phyloP scores from a whole-genome alignment of 1,284 basidiomycete species.

The Paramarasmius palmivorus region DNA sequence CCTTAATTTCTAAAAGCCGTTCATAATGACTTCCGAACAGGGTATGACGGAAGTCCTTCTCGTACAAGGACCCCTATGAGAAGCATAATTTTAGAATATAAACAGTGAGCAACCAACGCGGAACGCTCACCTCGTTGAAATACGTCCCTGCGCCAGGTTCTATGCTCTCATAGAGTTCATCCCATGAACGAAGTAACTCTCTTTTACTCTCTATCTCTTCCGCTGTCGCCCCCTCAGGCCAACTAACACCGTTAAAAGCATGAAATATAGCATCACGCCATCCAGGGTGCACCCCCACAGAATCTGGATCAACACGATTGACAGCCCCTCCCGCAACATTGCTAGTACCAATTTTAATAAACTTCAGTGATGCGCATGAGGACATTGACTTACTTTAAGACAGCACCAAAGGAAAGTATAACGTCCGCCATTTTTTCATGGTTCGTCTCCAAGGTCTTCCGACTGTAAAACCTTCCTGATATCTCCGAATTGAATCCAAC shows the following conservation, averaged over 20 bases:
- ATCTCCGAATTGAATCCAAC: not conserved
- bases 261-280: slow-evolving; percentile 40
- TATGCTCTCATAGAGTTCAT: slow-evolving; percentile 26
- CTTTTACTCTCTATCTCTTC: slow-evolving; percentile 23
- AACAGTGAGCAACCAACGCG: no score
- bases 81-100: no score
- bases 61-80: slow-evolving; percentile 38
- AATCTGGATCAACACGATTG: slow-evolving; percentile 30
- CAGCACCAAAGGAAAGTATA: no score
- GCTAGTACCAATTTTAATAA: slow-evolving; percentile 24
- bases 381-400: not conserved
- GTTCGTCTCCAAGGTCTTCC: not conserved
- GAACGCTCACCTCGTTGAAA: slow-evolving; percentile 40
- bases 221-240: slow-evolving; percentile 32
- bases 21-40: slow-evolving; percentile 47
- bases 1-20: slow-evolving; percentile 39
- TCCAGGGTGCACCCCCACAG: slow-evolving; percentile 40
- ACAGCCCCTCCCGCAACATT: slow-evolving; percentile 39
- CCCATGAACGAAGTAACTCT: slow-evolving; percentile 18
- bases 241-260: slow-evolving; percentile 21
- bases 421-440: not conserved
- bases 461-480: not conserved
- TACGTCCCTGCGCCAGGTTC: slow-evolving; percentile 35
- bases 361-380: no score
- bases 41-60: slow-evolving; percentile 35